Percentiles rank a stretch among this genome's conserved stretches.
Conservation (phyloP, 805 yeast genomes). For the Torulaspora maleeae region DNA sequence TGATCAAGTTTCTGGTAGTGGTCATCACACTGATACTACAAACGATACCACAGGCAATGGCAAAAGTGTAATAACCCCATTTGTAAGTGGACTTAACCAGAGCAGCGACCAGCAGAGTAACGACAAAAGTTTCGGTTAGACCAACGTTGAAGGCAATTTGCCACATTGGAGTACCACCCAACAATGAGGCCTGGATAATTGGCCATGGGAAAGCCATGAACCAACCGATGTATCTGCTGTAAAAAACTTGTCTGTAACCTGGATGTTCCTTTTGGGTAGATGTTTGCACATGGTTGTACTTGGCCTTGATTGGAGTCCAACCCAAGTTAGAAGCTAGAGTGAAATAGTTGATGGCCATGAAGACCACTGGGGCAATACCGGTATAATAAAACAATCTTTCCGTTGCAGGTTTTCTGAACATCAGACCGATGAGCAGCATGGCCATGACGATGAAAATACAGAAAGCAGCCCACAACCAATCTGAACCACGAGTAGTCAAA, state of each 20-base stretch:
- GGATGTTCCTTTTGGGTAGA: conserved; percentile 25
- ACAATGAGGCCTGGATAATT: conserved; percentile 30
- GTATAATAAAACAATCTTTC: conserved; percentile 37
- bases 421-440: conserved; percentile 25
- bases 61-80: conserved; percentile 51
- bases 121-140: conserved; percentile 40
- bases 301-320: conserved; percentile 45
- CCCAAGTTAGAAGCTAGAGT: conserved; percentile 60
- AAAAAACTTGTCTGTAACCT: conserved; percentile 51
- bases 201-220: conserved; percentile 50
- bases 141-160: conserved; percentile 33
- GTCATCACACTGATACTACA: conserved; percentile 24
- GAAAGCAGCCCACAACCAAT: conserved; percentile 66
- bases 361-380: conserved; percentile 43
- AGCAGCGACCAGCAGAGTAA: conserved; percentile 43
- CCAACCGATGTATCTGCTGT: conserved; percentile 55
- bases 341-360: conserved; percentile 48
- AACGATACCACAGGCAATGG: conserved; percentile 23
- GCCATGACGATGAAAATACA: conserved; percentile 41
- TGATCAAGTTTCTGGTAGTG: conserved; percentile 25
- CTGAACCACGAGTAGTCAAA: conserved; percentile 56
- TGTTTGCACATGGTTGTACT: conserved; percentile 47
- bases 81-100: conserved; percentile 44
- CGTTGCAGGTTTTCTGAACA: conserved; percentile 30
- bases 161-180: conserved; percentile 26